Percentiles rank a stretch among this genome's conserved stretches.
phyloP scores from a whole-genome alignment of 495 filamentous ascomycete species.

The Penicillium bialowiezense region DNA sequence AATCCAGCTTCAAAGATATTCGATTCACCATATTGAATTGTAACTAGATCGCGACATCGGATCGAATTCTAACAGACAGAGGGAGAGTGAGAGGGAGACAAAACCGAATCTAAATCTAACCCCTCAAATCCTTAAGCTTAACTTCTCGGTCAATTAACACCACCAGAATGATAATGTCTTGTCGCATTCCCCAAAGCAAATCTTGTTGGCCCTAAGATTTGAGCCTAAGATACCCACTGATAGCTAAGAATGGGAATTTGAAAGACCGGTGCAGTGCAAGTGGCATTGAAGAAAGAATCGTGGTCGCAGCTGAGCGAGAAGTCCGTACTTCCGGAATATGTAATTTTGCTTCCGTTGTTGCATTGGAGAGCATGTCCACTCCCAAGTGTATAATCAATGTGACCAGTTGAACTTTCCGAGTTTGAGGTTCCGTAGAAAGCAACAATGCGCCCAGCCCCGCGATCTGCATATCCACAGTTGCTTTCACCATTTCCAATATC shows the following conservation, averaged over 20 bases:
- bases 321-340: slow-evolving; percentile 30
- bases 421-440: slow-evolving; percentile 34
- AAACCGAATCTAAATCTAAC: too few relatives aligned
- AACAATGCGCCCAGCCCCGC: slow-evolving; percentile 27
- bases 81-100: too few relatives aligned
- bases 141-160: too few relatives aligned
- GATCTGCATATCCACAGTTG: slow-evolving; percentile 37
- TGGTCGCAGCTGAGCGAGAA: slow-evolving; percentile 27
- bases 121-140: too few relatives aligned
- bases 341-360: slow-evolving; percentile 33
- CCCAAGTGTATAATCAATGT: slow-evolving; percentile 34
- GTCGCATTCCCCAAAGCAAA: too few relatives aligned
- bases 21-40: too few relatives aligned
- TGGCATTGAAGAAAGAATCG: slow-evolving; percentile 32
- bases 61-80: too few relatives aligned
- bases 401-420: slow-evolving; percentile 16
- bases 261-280: slow-evolving; percentile 30
- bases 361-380: slow-evolving; percentile 33
- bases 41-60: too few relatives aligned
- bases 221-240: slow-evolving; percentile 20
- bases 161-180: too few relatives aligned
- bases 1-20: too few relatives aligned
- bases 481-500: slow-evolving; percentile 32
- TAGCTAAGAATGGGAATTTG: slow-evolving; percentile 32
- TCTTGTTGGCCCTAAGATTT: too few relatives aligned